Percentiles rank a stretch among this genome's conserved stretches.
phyloP scores from a whole-genome alignment of 805 yeast species.

The Candida corydali region DNA sequence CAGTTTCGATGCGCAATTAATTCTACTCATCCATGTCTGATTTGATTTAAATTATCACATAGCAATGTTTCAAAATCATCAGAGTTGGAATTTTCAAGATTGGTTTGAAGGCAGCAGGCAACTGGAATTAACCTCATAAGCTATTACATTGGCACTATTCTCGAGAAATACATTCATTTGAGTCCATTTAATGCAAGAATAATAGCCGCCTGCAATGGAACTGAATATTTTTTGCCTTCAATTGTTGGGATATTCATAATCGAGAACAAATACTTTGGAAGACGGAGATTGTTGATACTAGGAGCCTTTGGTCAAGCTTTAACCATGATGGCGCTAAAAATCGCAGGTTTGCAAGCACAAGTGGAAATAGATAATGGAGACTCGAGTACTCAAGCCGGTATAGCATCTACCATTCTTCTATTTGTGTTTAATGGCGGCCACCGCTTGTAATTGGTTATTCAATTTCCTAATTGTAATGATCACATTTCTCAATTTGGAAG shows the following conservation, averaged over 20 bases:
- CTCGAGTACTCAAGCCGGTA: constrained; percentile 19
- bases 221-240: constrained; percentile 41
- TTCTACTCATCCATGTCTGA: constrained; percentile 2
- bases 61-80: constrained; percentile 49
- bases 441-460: constrained; percentile 56
- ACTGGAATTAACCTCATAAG: constrained; percentile 38
- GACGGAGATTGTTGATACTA: constrained; percentile 32
- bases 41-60: constrained; percentile 27
- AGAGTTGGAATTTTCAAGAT: constrained; percentile 44
- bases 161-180: constrained; percentile 42
- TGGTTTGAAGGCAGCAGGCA: constrained; percentile 49
- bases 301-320: constrained; percentile 43
- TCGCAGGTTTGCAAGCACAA: constrained; percentile 38
- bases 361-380: constrained; percentile 17
- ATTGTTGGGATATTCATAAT: constrained; percentile 41
- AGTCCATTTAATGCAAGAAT: constrained; percentile 35
- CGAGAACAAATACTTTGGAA: constrained; percentile 35
- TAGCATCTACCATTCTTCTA: constrained; percentile 65
- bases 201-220: constrained; percentile 43
- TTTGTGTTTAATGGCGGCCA: constrained; percentile 50
- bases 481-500: constrained; percentile 49
- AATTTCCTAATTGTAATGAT: constrained; percentile 60
- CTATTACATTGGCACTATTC: constrained; percentile 43
- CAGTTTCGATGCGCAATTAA: too few relatives aligned
- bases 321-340: constrained; percentile 47